Conservation (phyloP, 2,329 filamentous ascomycete genomes). For the Lasiodiplodia sp. region DNA sequence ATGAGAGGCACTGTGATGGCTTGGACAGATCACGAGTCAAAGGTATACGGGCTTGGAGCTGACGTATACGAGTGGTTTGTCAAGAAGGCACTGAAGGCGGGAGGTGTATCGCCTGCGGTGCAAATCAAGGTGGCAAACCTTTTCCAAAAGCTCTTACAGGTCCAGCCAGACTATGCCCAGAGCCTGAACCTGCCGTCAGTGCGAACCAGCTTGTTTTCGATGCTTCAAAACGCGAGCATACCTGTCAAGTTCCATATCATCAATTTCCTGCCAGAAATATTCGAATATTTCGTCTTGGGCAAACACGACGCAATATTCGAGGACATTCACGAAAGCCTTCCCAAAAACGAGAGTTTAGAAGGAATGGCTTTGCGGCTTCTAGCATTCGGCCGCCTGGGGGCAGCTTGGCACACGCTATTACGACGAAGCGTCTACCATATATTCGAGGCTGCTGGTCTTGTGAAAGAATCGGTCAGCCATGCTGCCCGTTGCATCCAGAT, state of each 20-base stretch:
- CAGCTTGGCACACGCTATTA: slow-evolving; percentile 83
- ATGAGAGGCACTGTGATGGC: slow-evolving; percentile 68
- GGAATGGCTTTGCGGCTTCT: slow-evolving; percentile 86
- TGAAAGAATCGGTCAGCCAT: slow-evolving; percentile 70
- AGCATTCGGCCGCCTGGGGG: slow-evolving; percentile 78
- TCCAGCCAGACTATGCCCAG: slow-evolving; percentile 71
- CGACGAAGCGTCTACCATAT: slow-evolving; percentile 91
- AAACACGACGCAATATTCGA: slow-evolving; percentile 84
- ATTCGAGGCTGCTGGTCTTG: slow-evolving; percentile 84
- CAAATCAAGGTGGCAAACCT: slow-evolving; percentile 73
- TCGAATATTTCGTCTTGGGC: slow-evolving; percentile 81
- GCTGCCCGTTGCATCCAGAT: slow-evolving; percentile 74
- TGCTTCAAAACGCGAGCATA: slow-evolving; percentile 72
- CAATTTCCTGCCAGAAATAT: slow-evolving; percentile 73
- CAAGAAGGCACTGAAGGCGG: slow-evolving; percentile 69
- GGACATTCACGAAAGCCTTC: slow-evolving; percentile 82
- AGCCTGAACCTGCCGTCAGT: slow-evolving; percentile 66
- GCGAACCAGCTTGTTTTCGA: slow-evolving; percentile 75
- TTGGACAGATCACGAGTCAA: slow-evolving; percentile 66
- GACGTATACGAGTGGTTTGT: slow-evolving; percentile 84
- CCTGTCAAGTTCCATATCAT: slow-evolving; percentile 79
- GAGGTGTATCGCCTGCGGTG: slow-evolving; percentile 72
- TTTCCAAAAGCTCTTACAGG: slow-evolving; percentile 72
- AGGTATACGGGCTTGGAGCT: slow-evolving; percentile 70
- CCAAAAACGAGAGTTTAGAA: slow-evolving; percentile 74